These are phyloP conservation scores for Claviceps maximensis DNA, from an alignment of 2,329 filamentous ascomycete genomes.

Conservation along the genomic window DNA sequence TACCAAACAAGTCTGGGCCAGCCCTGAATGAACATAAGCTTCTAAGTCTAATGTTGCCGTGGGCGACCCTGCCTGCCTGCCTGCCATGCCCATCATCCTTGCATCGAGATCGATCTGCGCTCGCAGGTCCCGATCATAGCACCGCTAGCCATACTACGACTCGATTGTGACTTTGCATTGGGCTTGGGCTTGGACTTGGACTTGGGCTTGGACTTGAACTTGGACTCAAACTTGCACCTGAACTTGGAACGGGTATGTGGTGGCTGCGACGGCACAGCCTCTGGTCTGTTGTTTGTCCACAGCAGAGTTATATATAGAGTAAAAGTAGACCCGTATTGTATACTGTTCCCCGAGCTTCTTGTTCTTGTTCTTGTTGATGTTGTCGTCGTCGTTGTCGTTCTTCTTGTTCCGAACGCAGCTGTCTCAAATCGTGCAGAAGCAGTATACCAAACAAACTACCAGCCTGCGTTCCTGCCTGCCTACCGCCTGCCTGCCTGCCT, in stretches of 20 bases:
- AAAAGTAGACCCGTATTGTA: too few relatives aligned
- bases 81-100: not conserved
- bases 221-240: too few relatives aligned
- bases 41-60: not conserved
- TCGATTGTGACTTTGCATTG: not conserved
- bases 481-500: not conserved
- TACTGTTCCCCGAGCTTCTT: too few relatives aligned
- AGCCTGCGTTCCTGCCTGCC: not conserved
- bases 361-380: too few relatives aligned
- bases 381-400: too few relatives aligned
- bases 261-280: not conserved
- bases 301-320: too few relatives aligned
- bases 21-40: not conserved
- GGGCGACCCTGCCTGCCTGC: not conserved
- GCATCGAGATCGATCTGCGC: constrained; percentile 7
- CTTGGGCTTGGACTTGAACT: not conserved
- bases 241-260: not conserved
- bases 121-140: constrained; percentile 4
- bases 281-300: not conserved
- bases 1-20: not conserved
- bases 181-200: not conserved
- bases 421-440: too few relatives aligned
- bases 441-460: not conserved
- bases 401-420: too few relatives aligned
- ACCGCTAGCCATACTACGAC: not conserved